A percentile compares a stretch with the other conserved stretches of the same genome.
These are phyloP conservation scores for Exutisphaerella laricina DNA, from an alignment of 2,329 filamentous ascomycete species.

Conservation along the genomic window DNA sequence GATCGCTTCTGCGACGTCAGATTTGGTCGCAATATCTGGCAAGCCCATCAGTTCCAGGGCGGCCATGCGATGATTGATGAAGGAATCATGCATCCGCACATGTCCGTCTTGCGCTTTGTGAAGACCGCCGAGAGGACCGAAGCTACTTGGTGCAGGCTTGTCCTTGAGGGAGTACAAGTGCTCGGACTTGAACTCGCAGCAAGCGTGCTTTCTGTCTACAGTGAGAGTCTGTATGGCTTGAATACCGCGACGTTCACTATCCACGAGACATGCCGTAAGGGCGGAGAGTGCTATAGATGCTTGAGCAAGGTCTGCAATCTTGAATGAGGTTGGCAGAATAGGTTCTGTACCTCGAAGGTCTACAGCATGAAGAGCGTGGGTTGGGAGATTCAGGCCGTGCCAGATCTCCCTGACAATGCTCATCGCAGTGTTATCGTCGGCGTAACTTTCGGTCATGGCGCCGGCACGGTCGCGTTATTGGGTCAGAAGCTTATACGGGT, in stretches of 20 bases:
- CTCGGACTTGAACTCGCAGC: conserved; percentile 51
- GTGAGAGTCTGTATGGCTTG: conserved; percentile 35
- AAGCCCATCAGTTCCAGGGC: conserved; percentile 43
- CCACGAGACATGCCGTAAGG: conserved; percentile 45
- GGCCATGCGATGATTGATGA: conserved; percentile 47
- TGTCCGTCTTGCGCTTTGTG: conserved; percentile 49
- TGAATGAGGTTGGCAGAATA: conserved; percentile 48
- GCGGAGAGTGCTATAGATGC: conserved; percentile 48
- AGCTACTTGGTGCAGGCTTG: conserved; percentile 31
- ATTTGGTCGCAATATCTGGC: conserved; percentile 29
- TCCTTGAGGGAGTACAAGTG: conserved; percentile 44
- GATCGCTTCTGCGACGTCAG: conserved; percentile 38
- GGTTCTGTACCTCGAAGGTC: conserved; percentile 17
- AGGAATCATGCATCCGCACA: conserved; percentile 52
- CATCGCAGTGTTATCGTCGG: conserved; percentile 4
- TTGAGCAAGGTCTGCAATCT: conserved; percentile 50
- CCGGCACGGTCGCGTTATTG: too few relatives aligned
- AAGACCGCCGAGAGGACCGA: conserved; percentile 47
- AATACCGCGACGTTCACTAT: conserved; percentile 32
- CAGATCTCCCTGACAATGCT: conserved; percentile 33
- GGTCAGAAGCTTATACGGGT: too few relatives aligned
- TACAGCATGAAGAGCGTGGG: conserved; percentile 12
- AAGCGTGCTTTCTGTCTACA: conserved; percentile 45
- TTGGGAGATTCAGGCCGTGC: conserved; percentile 22
- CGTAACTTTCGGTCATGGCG: not conserved